Base-by-base conservation (phyloP, 495 filamentous ascomycete genomes). In the Tuber brumale region DNA sequence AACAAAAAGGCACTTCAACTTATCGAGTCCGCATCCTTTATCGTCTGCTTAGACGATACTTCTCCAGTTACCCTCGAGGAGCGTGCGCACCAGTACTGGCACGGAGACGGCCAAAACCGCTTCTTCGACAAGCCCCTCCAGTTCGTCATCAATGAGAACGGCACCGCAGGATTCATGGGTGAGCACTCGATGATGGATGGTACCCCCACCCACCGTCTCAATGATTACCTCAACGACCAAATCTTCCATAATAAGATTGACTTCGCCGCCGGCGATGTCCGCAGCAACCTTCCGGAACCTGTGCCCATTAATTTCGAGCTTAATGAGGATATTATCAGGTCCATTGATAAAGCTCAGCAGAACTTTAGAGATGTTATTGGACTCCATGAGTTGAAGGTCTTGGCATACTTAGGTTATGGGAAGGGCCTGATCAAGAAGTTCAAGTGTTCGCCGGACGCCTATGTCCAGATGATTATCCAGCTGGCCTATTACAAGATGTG, bases 121-220 rank as follows among this genome's bases (percentile, higher is more conserved):
- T 99, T 94, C 93, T 98, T 92, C 83, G 96, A 99, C 88, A 98
- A 98, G 87, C 96, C 96, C 35, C 86, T 97, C 74, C 94, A 99
- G 86, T 98, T 99, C 85, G 95, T 99, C 82, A 83, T 99, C 85
- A 97, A 97, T 85, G 94, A 98, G 82, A 99, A 99, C 85, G 96
- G 94, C 79, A 96, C 95, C 23, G 92, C 96, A 39, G 96, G 96
- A 76, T 99, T 99, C 88, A 93, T 92, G 87, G 96, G 96, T 82
- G 96, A 99, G 87, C 96, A 99, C 87, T 94, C 91, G 85, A 98
- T 99, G 96, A 99, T 99, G 96, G 96, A 99, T 84, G 96, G 96
- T 75, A 99, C 95, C 42, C 94, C 96, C 2, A 99, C 96, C 19
- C 94, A 98, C 85, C 90, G 96, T 5, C 89, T 99, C 44, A 98